Evolutionary conservation across 345 rosid genomes (phyloP).

Genomic region (Durio zibethinus): DNA sequence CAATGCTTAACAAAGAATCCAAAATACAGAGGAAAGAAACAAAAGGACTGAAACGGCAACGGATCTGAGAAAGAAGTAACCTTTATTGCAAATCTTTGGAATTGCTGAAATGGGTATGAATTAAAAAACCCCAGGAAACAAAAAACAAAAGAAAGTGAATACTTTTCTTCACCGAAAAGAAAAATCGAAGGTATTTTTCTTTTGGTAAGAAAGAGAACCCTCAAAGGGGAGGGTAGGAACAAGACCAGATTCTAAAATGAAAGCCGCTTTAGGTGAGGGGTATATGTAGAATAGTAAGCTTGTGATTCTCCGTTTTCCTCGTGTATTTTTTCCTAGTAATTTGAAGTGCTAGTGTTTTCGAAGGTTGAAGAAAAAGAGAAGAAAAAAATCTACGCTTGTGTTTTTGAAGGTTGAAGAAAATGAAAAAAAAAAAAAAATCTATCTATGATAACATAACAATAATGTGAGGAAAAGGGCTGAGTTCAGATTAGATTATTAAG

Average conservation of each 20-base stretch:
- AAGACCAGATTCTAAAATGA: neutral
- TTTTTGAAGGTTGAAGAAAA: neutral
- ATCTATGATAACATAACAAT: too few relatives aligned
- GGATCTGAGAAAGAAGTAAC: conserved; percentile 12
- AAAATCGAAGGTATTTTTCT: neutral
- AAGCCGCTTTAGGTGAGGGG: neutral
- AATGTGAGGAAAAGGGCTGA: too few relatives aligned
- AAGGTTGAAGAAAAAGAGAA: neutral
- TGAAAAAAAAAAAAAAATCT: neutral
- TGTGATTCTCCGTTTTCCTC: neutral
- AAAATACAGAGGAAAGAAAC: neutral
- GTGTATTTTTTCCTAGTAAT: neutral
- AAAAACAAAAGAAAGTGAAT: neutral
- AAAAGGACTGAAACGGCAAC: neutral
- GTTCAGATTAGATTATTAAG: too few relatives aligned
- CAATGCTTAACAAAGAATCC: neutral
- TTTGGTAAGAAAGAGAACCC: neutral
- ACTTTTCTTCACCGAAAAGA: conserved; percentile 3
- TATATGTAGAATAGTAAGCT: neutral
- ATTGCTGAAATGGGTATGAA: neutral
- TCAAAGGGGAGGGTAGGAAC: neutral
- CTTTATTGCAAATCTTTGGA: neutral
- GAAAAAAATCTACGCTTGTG: too few relatives aligned
- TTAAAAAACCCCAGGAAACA: neutral
- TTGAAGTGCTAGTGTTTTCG: neutral